Evolutionary conservation across 805 yeast species (phyloP), one percentile per base, ranked within the genome.

Genomic region (Hanseniaspora mollemarum): DNA sequence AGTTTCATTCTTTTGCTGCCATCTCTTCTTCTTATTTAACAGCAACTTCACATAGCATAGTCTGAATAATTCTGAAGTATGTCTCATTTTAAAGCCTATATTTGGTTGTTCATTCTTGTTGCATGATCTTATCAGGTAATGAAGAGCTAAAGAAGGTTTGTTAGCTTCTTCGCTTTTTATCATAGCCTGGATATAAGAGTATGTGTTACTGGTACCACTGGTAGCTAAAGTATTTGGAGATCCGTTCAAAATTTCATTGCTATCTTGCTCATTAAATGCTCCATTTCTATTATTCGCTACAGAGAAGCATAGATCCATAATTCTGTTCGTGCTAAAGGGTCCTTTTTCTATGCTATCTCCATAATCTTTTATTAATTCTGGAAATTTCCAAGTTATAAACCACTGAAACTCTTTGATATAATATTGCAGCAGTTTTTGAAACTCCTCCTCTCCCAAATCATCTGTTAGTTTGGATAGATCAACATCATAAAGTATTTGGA

Each of bases 331-430:
- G 4, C 38, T 46, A n/a, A 46, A 46, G 16, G 50, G 44, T 18
- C 50, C 39, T 10, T 15, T 19, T 13, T 46, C 50, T 13, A 46
- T 31, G 4, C 16, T 9, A 2, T 28, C 32, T 2, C 51, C 51
- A 32, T 38, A 39, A 2, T 22, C n/a, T 2, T 24, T 21, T 6
- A 46, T 32, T 5, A 48, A 15, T 25, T 48, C 41, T 4, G 40
- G 40, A 13, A 24, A 28, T 8, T 40, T 29, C 15, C 12, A 28
- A 1, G 9, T 37, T 8, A 48, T 29, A 33, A 28, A 48, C 44
- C 44, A 48, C 32, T 48, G 51, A 12, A 40, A 48, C 16, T 48
- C 51, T 5, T 26, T 18, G 4, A 48, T 32, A 16, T 37, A 48
- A 6, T 31, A n/a, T 1, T 32, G 12, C 7, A 40, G 41, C 9